Base-by-base conservation (phyloP, 768 basidiomycete species). In the Termitomyces sp. region DNA sequence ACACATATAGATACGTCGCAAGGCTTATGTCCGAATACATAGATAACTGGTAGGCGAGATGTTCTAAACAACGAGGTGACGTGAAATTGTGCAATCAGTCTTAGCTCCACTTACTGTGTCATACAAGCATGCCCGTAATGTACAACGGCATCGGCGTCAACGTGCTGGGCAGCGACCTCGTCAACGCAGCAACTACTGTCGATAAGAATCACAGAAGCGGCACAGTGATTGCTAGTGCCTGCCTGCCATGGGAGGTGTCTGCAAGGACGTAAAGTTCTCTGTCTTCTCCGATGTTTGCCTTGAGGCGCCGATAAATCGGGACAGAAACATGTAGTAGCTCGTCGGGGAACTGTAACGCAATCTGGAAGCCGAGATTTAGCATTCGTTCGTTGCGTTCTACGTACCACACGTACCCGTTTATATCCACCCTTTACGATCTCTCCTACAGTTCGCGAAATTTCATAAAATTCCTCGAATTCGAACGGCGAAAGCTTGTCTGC, bases 301-400 rank as follows among this genome's bases (percentile, higher is more conserved):
- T 90, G 36, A 99, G 78, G 4, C 74, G 68, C 39, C 83, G 79
- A 68, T 87, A 95, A 27, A 98, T 87, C 2, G 87, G 86, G 16
- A 98, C 95, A 0, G 93, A 93, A 63, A 91, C 86, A 32, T 83
- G 83, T 13, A 99, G 73, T 22, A 98, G 82, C 68, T 96, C 92
- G 69, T 99, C 97, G 0, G 97, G 96, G 64, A 98, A 98, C 71
- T 98, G 97, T 12, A 99, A 80, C 0, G 93, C 93, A 50, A 95
- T 83, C 89, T 94, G 65, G 26, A 36, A 14, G 18, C 20, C 45
- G 24, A 30, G 37, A 49, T 24, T 51, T 37, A 37, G 56, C 20
- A 55, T 34, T 20, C 32, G 10, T 27, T 39, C 1, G 30, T 13
- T 32, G 33, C 18, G 33, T 34, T 37, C 45, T 24, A 34, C n/a